Evolutionary conservation across 352 stramenopile species (phyloP), one percentile per base, ranked within the genome.

Genomic region (Pythium chondricola): DNA sequence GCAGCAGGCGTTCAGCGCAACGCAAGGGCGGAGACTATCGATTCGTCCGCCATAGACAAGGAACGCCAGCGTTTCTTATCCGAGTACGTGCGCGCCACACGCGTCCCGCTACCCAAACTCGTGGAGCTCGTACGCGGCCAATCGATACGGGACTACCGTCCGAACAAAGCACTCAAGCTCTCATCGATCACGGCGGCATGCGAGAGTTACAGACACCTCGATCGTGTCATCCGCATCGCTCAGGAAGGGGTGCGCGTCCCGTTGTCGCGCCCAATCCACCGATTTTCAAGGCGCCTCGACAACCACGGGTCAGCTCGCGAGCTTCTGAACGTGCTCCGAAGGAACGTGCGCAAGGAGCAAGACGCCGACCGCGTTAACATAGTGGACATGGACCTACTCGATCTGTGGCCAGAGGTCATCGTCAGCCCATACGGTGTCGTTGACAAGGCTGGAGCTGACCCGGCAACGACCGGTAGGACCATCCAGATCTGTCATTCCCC

Each of bases 401-500:
- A 48, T 13, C 16, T 37, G 13, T 48, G 41, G 41, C 41, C 41
- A 22, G 41, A 48, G 18, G 26, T 48, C 6, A 10, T 6, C 3
- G 26, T 35, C 41, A 48, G 41, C 26, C 41, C 41, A 24, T 48
- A 25, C 14, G 41, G 41, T 11, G 41, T 48, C 2, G 41, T 37
- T 20, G 41, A 48, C 26, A 48, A 48, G 26, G 6, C 41, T 2
- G 16, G 20, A 3, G 26, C 16, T 16, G 21, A 48, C 26, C 41
- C 41, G 22, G 13, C 17, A 4, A 37, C 26, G 6, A 14, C 13
- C 17, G 41, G 41, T 16, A 24, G 41, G 13, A 48, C 41, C 2
- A 37, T 48, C 17, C 41, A 48, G 26, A 48, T 17, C 26, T 48
- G 4, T 37, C 41, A 22, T 48, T 37, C 26, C 41, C 41, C n/a